Base-by-base conservation (phyloP, 306 rosid species). In the Ceratonia siliqua region DNA sequence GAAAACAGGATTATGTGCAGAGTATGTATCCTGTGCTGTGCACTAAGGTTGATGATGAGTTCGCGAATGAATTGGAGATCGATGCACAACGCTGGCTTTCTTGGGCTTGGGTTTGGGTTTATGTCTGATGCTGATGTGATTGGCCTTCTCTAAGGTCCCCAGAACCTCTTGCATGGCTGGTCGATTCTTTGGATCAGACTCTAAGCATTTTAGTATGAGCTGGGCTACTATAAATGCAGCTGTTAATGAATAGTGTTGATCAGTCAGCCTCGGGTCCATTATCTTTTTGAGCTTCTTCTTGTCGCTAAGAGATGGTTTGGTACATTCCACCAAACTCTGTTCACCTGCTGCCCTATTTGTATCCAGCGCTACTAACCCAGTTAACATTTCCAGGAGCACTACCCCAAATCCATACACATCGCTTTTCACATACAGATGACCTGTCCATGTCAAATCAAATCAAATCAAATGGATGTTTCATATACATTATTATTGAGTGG, bases 351-450 rank as follows among this genome's bases (percentile, higher is more conserved):
- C 87, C 46, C 87, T 58, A 30, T 73, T 79, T 5, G 22, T 2
- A 85, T 92, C 99, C 2, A 88, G 18, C 0, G 93, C 98, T 1
- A 50, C 73, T 0, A 72, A 39, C 0, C 99, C 99, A 0, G 97
- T 90, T 20, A 94, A 10, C 21, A 94, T 41, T 65, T 94, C 99
- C 5, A 94, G 83, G 27, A 94, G 82, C 14, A 95, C 98, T 1
- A 95, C 96, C 1, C 98, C 97, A 14, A 95, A 95, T 17, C 99
- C 99, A 4, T 82, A 92, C 21, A 95, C 99, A 17, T 95, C 99
- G 6, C 99, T 95, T 35, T 78, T 95, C 48, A 92, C 75, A 21
- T 95, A 90, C 2, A 95, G 78, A 80, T 92, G 98, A 0, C 98
- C 99, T 94, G 86, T 76, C 21, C 22, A 39, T 52, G n/a, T n/a